A percentile compares a stretch with the other conserved stretches of the same genome.
These are phyloP conservation scores for Brasenia schreberi DNA, from an alignment of 164 flowering plant species.

Conservation along the genomic window DNA sequence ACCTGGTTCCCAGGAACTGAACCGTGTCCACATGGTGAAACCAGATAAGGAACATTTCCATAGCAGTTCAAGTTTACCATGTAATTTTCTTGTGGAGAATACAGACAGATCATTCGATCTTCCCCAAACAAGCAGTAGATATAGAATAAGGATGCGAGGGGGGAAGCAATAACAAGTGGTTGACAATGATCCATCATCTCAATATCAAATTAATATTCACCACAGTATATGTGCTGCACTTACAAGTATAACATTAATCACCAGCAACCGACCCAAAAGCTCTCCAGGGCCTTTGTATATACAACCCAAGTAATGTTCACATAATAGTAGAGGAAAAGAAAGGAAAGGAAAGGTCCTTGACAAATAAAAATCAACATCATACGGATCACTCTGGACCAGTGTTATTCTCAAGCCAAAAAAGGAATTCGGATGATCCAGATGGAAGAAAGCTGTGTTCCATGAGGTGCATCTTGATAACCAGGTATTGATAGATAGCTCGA, in stretches of 20 bases:
- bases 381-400: background rate
- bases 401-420: background rate
- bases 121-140: background rate
- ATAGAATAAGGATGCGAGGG: background rate
- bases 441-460: background rate
- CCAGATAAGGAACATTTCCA: too few species aligned
- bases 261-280: background rate
- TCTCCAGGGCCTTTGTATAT: background rate
- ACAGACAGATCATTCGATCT: background rate
- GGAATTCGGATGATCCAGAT: background rate
- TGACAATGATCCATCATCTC: background rate
- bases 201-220: background rate
- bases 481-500: background rate
- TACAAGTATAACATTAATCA: background rate
- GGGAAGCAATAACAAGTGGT: background rate
- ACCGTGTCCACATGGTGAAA: background rate
- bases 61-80: too few species aligned
- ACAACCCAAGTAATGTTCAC: background rate
- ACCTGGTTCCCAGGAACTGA: background rate
- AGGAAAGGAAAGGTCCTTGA: background rate
- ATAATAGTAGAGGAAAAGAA: background rate
- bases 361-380: too few species aligned
- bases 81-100: background rate
- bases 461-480: background rate
- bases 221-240: background rate